Conservation (phyloP, 2,329 filamentous ascomycete genomes). For the Fusarium sp. region DNA sequence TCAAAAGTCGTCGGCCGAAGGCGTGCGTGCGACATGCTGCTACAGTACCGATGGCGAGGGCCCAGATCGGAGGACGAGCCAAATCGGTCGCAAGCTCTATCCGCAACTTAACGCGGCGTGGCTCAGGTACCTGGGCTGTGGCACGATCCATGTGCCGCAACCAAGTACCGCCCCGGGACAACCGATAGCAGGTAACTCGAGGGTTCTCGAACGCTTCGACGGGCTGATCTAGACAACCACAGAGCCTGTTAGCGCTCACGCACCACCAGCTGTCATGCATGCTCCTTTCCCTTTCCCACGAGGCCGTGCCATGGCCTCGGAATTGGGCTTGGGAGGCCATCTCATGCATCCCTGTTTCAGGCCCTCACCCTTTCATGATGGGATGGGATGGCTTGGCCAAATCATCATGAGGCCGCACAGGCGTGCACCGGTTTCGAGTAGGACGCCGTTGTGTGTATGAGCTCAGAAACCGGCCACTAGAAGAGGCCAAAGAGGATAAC, state of each 20-base stretch:
- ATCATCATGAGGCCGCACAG: conserved; percentile 15
- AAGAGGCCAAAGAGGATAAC: not conserved
- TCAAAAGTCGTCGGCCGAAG: conserved; percentile 24
- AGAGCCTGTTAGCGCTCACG: conserved; percentile 32
- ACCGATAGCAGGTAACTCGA: conserved; percentile 20
- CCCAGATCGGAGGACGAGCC: conserved; percentile 20
- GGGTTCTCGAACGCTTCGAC: conserved; percentile 36
- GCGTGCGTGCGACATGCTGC: not conserved
- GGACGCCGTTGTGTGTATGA: not conserved
- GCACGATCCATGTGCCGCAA: conserved; percentile 1
- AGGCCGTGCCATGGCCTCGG: conserved; percentile 19
- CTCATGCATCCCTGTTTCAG: conserved; percentile 37
- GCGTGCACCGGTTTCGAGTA: not conserved
- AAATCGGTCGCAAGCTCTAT: conserved; percentile 17
- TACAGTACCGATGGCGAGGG: conserved; percentile 7
- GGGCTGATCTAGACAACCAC: conserved; percentile 10
- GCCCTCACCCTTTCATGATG: conserved; percentile 31
- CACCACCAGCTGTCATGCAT: conserved; percentile 30
- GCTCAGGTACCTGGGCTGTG: conserved; percentile 11
- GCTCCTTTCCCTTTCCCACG: conserved; percentile 4
- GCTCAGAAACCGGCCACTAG: not conserved
- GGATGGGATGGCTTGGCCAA: conserved; percentile 1
- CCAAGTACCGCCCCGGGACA: conserved; percentile 22
- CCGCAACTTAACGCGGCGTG: conserved; percentile 2
- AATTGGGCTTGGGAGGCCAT: conserved; percentile 1